Base-by-base conservation (phyloP, 2,329 filamentous ascomycete species). In the Nigrograna mackinnonii region DNA sequence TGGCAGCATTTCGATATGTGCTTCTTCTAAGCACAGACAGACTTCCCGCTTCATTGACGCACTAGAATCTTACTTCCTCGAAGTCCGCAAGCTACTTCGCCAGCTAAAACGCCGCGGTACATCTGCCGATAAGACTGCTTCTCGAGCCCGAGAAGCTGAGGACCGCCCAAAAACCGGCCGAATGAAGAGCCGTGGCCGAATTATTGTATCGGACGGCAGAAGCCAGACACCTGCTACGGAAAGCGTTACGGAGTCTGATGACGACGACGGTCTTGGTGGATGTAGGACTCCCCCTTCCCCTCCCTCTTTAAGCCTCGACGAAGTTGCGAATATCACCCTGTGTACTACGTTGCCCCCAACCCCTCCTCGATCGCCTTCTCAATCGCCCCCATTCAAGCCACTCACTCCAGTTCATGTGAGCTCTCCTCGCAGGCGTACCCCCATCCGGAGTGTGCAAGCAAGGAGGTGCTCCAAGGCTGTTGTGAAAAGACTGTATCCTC, bases 21-120 rank as follows among this genome's bases (percentile, higher is more conserved):
- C 91, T 1, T 88, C 86, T 12, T 94, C 87, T 60, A 96, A 96
- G 71, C 94, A 99, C 67, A 78, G 94, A 30, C 94, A 99, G 72
- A 99, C 94, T 0, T 84, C 84, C 55, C 85, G 94, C 5, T 95
- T 94, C 62, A 84, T 97, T 47, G 90, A 95, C 59, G 89, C 90
- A 0, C 74, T 97, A 2, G 94, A 97, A 68, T 86, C 82, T 48
- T 99, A 97, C 67, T 80, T 97, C 37, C 76, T 95, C 11, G 94
- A 99, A 67, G 89, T 97, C 46, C 81, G 92, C 19, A 89, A 92
- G 54, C 79, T 97, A 44, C 73, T 97, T 41, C 79, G 87, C 24
- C 83, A 90, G 55, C 86, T 84, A 4, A 79, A 80, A 54, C 74
- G 76, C 24, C 76, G 80, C 43, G 75, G 75, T 5, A 73, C 71